Conservation (phyloP, 106 monocot genomes). For the Allium fistulosum region DNA sequence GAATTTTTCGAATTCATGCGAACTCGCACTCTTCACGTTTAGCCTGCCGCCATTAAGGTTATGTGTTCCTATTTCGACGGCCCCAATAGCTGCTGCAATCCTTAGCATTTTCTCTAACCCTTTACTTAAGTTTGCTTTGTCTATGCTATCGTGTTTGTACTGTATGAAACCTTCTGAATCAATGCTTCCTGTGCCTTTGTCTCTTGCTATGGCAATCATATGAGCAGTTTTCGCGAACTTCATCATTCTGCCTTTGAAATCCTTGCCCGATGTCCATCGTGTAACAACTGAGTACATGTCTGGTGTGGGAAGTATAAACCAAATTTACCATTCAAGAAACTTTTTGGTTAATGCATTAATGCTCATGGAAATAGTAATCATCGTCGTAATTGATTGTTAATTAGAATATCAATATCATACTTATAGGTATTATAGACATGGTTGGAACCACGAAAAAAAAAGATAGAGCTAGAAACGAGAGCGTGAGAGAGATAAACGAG, state of each 20-base stretch:
- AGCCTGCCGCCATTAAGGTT: constrained; percentile 29
- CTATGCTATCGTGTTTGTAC: constrained; percentile 21
- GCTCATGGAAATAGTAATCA: no score
- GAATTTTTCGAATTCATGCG: constrained; percentile 28
- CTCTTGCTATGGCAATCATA: constrained; percentile 46
- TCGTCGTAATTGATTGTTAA: no score
- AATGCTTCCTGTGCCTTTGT: constrained; percentile 27
- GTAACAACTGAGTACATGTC: constrained; percentile 44
- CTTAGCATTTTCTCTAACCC: constrained; percentile 50
- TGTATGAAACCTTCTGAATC: constrained; percentile 14
- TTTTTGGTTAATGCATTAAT: no score
- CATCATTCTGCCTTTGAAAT: constrained; percentile 51
- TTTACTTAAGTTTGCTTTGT: constrained; percentile 27
- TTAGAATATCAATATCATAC: no score
- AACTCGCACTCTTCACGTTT: constrained; percentile 22
- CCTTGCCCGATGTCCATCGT: constrained; percentile 51
- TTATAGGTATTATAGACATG: no score
- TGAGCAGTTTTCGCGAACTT: constrained; percentile 47
- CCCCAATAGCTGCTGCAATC: constrained; percentile 62
- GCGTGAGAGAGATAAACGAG: no score
- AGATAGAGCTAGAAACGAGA: no score
- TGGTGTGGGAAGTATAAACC: neutral
- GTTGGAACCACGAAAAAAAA: no score
- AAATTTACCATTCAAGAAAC: no score
- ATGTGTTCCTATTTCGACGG: constrained; percentile 60